Evolutionary conservation across 345 rosid species (phyloP), one percentile per base, ranked within the genome.

Genomic region (Capsella bursapastoris): DNA sequence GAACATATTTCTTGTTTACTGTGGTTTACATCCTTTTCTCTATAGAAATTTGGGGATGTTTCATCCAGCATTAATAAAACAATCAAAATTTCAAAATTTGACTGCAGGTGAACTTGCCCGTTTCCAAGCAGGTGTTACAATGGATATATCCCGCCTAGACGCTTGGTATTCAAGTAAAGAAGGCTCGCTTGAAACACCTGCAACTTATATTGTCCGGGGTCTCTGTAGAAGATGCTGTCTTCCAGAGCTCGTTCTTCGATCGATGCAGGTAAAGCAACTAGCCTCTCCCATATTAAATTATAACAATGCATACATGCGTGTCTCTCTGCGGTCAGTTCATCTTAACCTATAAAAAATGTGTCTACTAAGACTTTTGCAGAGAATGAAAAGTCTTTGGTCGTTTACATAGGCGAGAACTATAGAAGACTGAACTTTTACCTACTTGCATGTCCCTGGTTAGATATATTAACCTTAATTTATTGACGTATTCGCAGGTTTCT

Each of bases 181-280:
- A 14, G 90, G 94, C 43, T 76, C 87, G 53, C 73, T 89, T 77
- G 91, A 89, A 79, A 82, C 76, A 51, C 91, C 92, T 49, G 97
- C 99, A 34, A 76, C 92, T n/a, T 88, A 85, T 72, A 84, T 95
- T 49, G 86, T 90, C 52, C 87, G 69, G 57, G 98, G 94, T 60
- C 97, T 95, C 73, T 92, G 98, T 72, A 89, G 91, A 72, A 86
- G 87, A 80, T 95, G 99, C 81, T 95, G 99, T 81, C 82, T 95
- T 73, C 97, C 99, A 10, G 99, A 95, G 83, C 73, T 88, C 48
- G 82, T 88, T 83, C 93, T 95, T 70, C 92, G 94, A 25, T 86
- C 86, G 47, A 86, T 92, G 96, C 93, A 90, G 94, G 98, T 92
- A 83, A 51, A 18, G 50, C 56, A 66, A 59, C 38, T 60, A 48